Conservation (phyloP, 1,284 basidiomycete species). For the Phellopilus nigrolimitatus region DNA sequence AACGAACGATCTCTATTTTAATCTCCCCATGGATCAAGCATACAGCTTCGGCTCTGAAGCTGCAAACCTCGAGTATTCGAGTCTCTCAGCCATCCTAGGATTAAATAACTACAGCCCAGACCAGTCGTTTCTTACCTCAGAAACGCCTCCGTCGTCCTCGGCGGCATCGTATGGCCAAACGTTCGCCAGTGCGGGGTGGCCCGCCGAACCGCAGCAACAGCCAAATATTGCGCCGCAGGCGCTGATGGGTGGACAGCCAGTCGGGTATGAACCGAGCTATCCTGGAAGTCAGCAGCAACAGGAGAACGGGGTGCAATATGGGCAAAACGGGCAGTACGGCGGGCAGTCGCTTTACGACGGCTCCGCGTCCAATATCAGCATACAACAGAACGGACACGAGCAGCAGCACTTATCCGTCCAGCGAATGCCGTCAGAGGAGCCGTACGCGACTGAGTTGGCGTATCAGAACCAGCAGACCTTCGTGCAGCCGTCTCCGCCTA, state of each 20-base stretch:
- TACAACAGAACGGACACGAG: constrained; percentile 16
- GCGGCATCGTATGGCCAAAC: constrained; percentile 22
- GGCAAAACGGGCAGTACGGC: constrained; percentile 4
- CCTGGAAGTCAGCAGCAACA: constrained; percentile 22
- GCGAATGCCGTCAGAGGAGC: constrained; percentile 1
- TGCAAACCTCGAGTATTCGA: constrained; percentile 88
- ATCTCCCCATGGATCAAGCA: constrained; percentile 55
- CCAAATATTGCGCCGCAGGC: constrained; percentile 23
- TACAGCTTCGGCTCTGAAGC: constrained; percentile 80
- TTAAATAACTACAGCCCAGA: constrained; percentile 49
- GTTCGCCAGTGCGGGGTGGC: constrained; percentile 43
- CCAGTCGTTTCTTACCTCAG: constrained; percentile 40
- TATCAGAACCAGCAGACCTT: constrained; percentile 11
- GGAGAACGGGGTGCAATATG: constrained; percentile 6
- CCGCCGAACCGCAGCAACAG: constrained; percentile 34
- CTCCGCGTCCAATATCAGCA: constrained; percentile 6
- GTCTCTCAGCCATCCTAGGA: constrained; percentile 85
- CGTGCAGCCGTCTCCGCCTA: constrained; percentile 1
- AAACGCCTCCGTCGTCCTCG: constrained; percentile 28
- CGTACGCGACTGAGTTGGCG: constrained; percentile 7
- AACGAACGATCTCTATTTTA: constrained; percentile 57
- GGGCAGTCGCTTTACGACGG: constrained; percentile 2
- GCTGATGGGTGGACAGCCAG: constrained; percentile 18
- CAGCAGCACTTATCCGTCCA: constrained; percentile 10
- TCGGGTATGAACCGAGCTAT: constrained; percentile 26